Conservation (phyloP, 1,284 basidiomycete genomes). For the Boletellus sp. region DNA sequence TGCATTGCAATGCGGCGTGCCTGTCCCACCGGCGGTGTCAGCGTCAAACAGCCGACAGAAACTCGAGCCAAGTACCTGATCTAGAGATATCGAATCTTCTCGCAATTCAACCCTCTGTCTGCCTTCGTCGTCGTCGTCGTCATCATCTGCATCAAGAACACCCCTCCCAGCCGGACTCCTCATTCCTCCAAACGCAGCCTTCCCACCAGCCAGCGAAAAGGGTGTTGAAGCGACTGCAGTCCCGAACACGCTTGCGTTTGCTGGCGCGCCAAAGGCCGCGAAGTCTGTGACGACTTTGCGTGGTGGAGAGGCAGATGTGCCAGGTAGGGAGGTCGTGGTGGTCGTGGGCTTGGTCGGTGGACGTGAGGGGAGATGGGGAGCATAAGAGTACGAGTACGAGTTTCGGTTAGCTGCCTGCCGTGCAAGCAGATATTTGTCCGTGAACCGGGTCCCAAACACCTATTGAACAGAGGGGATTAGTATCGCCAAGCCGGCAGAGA, state of each 20-base stretch:
- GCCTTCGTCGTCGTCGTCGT: conserved; percentile 64
- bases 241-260: conserved; percentile 71
- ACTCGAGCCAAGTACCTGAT: conserved; percentile 59
- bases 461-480: conserved; percentile 30
- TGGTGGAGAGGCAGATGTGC: conserved; percentile 56
- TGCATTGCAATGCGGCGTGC: conserved; percentile 71
- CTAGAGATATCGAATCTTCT: conserved; percentile 81
- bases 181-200: conserved; percentile 76
- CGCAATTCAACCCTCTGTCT: conserved; percentile 69
- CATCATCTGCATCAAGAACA: conserved; percentile 55
- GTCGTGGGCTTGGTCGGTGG: conserved; percentile 35
- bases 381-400: conserved; percentile 37
- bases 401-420: conserved; percentile 56
- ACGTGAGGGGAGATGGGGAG: conserved; percentile 50
- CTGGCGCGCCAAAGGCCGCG: conserved; percentile 81
- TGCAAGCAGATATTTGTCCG: conserved; percentile 86
- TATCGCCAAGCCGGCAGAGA: not conserved
- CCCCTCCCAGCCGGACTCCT: conserved; percentile 41
- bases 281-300: conserved; percentile 87
- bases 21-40: conserved; percentile 34
- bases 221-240: conserved; percentile 75
- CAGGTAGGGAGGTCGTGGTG: conserved; percentile 33
- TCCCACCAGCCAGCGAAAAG: conserved; percentile 75
- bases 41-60: not conserved
- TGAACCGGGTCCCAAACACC: conserved; percentile 91